These are phyloP conservation scores for Incumbomyces delicatus DNA, from an alignment of 2,329 filamentous ascomycete species.

Conservation along the genomic window DNA sequence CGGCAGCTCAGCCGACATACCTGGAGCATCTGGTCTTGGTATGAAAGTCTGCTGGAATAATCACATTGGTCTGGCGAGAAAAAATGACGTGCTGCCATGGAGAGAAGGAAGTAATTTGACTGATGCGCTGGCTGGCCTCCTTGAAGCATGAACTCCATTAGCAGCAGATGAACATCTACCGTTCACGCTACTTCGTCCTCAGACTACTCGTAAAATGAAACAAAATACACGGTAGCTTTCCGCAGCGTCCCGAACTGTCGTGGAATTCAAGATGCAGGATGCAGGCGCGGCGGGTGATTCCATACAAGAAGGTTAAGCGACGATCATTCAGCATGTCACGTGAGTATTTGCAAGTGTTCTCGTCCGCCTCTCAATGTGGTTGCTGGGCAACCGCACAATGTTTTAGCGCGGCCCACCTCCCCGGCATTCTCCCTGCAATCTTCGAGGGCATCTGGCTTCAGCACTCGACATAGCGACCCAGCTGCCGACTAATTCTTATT, in stretches of 20 bases:
- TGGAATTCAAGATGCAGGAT: too few relatives aligned
- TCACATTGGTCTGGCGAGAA: slow-evolving; percentile 9
- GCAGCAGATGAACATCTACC: background rate
- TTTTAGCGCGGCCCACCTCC: background rate
- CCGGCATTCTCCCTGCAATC: background rate
- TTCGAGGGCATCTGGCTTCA: background rate
- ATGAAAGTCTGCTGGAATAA: slow-evolving; percentile 36
- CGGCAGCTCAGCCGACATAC: slow-evolving; percentile 33
- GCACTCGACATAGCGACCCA: background rate
- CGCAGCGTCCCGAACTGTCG: too few relatives aligned
- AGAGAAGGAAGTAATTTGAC: slow-evolving; percentile 3
- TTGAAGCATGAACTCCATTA: too few relatives aligned
- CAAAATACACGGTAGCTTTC: too few relatives aligned
- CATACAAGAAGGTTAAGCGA: too few relatives aligned
- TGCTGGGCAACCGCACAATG: background rate
- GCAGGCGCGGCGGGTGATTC: too few relatives aligned
- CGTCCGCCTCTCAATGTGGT: too few relatives aligned
- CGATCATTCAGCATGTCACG: too few relatives aligned
- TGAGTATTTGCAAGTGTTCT: too few relatives aligned
- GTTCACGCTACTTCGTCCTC: too few relatives aligned
- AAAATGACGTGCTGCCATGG: slow-evolving; percentile 2
- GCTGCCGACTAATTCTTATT: background rate
- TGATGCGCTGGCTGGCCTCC: slow-evolving; percentile 4
- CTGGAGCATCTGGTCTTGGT: slow-evolving; percentile 29
- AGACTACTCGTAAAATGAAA: too few relatives aligned